Percentiles rank a stretch among this genome's conserved stretches.
Conservation (phyloP, 495 filamentous ascomycete genomes). For the Neurospora cerealis region DNA sequence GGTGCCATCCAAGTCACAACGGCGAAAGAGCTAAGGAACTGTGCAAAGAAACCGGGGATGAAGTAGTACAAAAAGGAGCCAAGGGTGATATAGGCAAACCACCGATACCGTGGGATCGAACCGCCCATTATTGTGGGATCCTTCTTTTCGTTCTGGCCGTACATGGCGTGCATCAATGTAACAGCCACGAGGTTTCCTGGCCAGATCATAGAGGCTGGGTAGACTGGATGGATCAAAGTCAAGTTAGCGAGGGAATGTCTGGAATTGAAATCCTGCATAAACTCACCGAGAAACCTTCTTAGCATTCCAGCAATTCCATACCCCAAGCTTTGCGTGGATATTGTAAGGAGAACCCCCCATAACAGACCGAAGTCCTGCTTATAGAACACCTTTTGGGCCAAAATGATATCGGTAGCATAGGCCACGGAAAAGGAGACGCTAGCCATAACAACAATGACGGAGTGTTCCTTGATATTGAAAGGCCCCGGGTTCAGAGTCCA, state of each 20-base stretch:
- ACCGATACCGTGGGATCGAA: slow-evolving; percentile 47
- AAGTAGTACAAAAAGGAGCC: slow-evolving; percentile 50
- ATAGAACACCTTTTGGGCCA: slow-evolving; percentile 58
- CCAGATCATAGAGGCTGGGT: slow-evolving; percentile 69
- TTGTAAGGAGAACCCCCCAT: slow-evolving; percentile 57
- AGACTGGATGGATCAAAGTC: slow-evolving; percentile 22
- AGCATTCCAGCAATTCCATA: slow-evolving; percentile 66
- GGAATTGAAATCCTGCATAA: background rate
- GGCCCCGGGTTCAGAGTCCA: slow-evolving; percentile 58
- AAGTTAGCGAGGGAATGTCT: background rate
- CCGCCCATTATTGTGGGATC: slow-evolving; percentile 43
- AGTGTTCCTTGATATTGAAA: slow-evolving; percentile 77
- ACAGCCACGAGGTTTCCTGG: slow-evolving; percentile 54
- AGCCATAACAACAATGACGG: slow-evolving; percentile 68
- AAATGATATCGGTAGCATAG: slow-evolving; percentile 59
- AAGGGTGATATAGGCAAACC: slow-evolving; percentile 44
- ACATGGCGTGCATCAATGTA: slow-evolving; percentile 59
- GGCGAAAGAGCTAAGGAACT: slow-evolving; percentile 49
- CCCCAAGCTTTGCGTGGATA: slow-evolving; percentile 64
- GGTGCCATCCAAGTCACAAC: slow-evolving; percentile 54
- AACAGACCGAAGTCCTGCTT: slow-evolving; percentile 55
- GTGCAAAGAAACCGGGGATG: slow-evolving; percentile 48
- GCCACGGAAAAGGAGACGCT: slow-evolving; percentile 50
- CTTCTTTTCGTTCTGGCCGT: slow-evolving; percentile 43
- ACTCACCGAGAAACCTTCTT: slow-evolving; percentile 35